Conservation (phyloP, 2,329 filamentous ascomycete genomes). For the Westerdykella aurantiaca region DNA sequence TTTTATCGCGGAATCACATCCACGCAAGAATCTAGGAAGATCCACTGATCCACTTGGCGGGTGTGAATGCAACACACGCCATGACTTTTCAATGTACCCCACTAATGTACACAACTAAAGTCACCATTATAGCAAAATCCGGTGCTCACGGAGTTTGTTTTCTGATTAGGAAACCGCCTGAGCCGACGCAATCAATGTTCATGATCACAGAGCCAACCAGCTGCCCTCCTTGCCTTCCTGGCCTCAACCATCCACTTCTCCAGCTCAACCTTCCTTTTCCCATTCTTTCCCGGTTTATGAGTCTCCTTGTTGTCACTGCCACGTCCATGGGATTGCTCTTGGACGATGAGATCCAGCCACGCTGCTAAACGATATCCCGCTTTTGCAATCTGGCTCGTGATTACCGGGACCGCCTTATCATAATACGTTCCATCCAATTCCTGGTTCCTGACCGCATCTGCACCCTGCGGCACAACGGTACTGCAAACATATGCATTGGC, state of each 20-base stretch:
- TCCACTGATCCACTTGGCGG: too few relatives aligned
- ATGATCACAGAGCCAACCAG: too few relatives aligned
- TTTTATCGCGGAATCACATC: too few relatives aligned
- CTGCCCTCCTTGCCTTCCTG: conserved; percentile 59
- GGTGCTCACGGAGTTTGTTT: too few relatives aligned
- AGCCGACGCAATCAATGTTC: too few relatives aligned
- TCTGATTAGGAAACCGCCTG: too few relatives aligned
- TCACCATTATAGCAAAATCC: too few relatives aligned
- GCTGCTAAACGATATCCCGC: conserved; percentile 30
- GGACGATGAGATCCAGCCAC: conserved; percentile 27
- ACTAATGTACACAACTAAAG: too few relatives aligned
- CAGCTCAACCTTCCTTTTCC: conserved; percentile 62
- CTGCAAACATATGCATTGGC: conserved; percentile 41
- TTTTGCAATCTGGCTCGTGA: conserved; percentile 43
- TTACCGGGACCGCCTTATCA: conserved; percentile 33
- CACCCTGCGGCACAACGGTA: conserved; percentile 38
- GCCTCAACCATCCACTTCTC: conserved; percentile 68
- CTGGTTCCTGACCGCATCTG: conserved; percentile 28
- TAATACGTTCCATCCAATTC: conserved; percentile 38
- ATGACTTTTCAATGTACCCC: too few relatives aligned
- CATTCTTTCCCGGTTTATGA: too few relatives aligned
- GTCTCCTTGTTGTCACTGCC: background rate
- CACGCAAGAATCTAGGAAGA: too few relatives aligned
- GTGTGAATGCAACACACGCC: too few relatives aligned
- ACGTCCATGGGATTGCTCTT: background rate